phyloP scores from a whole-genome alignment of 306 rosid genomes.

The Gynostemma pentaphyllum region DNA sequence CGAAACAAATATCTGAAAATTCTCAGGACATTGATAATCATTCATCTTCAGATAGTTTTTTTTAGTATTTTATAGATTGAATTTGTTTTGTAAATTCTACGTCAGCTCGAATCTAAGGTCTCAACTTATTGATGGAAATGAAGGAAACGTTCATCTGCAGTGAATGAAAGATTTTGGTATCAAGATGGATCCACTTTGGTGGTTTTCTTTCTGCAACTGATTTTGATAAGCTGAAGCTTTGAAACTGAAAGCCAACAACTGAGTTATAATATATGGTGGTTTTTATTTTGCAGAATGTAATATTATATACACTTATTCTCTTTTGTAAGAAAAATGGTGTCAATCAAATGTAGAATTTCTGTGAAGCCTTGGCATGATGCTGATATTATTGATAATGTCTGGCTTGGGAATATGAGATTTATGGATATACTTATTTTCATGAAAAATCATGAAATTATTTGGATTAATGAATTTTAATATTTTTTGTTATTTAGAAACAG shows the following conservation, averaged over 20 bases:
- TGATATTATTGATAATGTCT: not conserved
- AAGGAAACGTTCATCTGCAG: not conserved
- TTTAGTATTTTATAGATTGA: too few species aligned
- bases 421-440: not conserved
- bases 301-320: too few species aligned
- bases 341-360: not conserved
- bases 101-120: not conserved
- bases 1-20: not conserved
- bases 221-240: not conserved
- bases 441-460: too few species aligned
- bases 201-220: not conserved
- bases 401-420: not conserved
- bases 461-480: too few species aligned
- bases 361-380: not conserved
- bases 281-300: not conserved
- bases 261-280: not conserved
- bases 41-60: not conserved
- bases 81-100: not conserved
- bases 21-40: not conserved
- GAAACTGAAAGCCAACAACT: not conserved
- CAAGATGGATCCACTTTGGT: not conserved
- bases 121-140: not conserved
- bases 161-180: not conserved
- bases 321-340: constrained; percentile 1
- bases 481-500: too few species aligned